Evolutionary conservation across 2,329 filamentous ascomycete species (phyloP).

Genomic region (Phialemonium atrogriseum): DNA sequence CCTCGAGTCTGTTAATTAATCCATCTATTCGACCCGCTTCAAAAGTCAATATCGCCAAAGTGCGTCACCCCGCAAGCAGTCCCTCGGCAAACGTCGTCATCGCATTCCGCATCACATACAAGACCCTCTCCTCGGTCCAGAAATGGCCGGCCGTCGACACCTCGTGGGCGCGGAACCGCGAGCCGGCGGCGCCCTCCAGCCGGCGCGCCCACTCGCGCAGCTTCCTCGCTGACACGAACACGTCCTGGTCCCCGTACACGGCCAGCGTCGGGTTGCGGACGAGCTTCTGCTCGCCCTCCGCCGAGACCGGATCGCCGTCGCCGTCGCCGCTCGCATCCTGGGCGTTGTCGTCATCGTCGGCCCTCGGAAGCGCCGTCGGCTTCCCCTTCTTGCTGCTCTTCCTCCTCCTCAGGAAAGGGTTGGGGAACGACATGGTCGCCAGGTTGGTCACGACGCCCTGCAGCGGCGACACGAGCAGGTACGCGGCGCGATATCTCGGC

Average conservation of each 20-base stretch:
- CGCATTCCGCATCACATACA: constrained; percentile 21
- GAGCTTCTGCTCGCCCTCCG: constrained; percentile 45
- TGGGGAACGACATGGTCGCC: constrained; percentile 49
- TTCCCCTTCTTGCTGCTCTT: constrained; percentile 10
- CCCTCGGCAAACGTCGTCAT: constrained; percentile 19
- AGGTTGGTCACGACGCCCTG: constrained; percentile 52
- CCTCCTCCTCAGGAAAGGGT: constrained; percentile 15
- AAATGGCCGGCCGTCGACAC: constrained; percentile 45
- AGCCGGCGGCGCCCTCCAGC: constrained; percentile 31
- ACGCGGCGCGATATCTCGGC: constrained; percentile 34
- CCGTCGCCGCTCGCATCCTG: constrained; percentile 5
- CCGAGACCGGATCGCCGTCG: constrained; percentile 5
- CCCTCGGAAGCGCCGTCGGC: constrained; percentile 6
- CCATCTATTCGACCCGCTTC: too few relatives aligned
- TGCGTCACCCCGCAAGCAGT: too few relatives aligned
- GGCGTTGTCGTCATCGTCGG: constrained; percentile 3
- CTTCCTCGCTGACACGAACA: constrained; percentile 60
- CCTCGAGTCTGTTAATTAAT: too few relatives aligned
- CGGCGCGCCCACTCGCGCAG: constrained; percentile 39
- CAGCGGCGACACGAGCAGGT: constrained; percentile 62
- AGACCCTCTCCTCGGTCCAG: constrained; percentile 38
- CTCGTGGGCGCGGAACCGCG: constrained; percentile 32
- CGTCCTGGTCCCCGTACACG: constrained; percentile 67
- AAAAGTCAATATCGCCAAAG: too few relatives aligned
- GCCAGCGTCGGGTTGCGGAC: constrained; percentile 53